These are phyloP conservation scores for Mortierella sp. DNA, from an alignment of 371 early-diverging fungal species.

Conservation along the genomic window DNA sequence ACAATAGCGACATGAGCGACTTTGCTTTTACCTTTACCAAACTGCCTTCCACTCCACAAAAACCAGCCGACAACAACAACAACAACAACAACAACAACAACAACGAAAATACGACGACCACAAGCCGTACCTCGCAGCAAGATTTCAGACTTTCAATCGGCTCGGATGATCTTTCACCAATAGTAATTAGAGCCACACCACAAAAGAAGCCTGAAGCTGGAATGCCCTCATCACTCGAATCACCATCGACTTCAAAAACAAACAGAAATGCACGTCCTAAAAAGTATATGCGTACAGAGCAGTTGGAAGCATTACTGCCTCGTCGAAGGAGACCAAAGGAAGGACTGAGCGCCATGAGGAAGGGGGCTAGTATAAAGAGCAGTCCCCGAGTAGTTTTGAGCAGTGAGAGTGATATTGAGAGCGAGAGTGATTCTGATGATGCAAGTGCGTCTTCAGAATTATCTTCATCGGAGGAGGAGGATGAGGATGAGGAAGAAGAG, in stretches of 20 bases:
- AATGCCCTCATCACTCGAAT: slow-evolving; percentile 26
- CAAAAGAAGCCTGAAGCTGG: slow-evolving; percentile 46
- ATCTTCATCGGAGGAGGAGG: slow-evolving; percentile 6
- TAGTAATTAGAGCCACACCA: slow-evolving; percentile 21
- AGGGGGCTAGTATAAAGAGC: not conserved
- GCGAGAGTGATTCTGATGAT: not conserved
- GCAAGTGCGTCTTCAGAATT: not conserved
- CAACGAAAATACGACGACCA: not conserved
- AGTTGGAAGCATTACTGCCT: slow-evolving; percentile 34
- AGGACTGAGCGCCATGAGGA: not conserved
- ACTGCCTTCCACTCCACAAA: slow-evolving; percentile 20
- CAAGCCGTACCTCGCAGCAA: too few relatives aligned
- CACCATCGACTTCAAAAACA: not conserved
- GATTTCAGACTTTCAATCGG: not conserved
- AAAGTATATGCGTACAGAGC: slow-evolving; percentile 25
- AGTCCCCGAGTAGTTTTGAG: not conserved
- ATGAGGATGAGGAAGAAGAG: slow-evolving; percentile 12
- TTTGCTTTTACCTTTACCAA: not conserved
- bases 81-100: not conserved
- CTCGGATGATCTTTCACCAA: slow-evolving; percentile 8
- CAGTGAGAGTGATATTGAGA: not conserved
- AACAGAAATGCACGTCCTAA: not conserved
- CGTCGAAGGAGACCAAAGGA: slow-evolving; percentile 1
- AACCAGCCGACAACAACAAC: not conserved
- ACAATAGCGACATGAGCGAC: not conserved